Conservation (phyloP, 2,329 filamentous ascomycete species). For the Rhinocladiella similis region DNA sequence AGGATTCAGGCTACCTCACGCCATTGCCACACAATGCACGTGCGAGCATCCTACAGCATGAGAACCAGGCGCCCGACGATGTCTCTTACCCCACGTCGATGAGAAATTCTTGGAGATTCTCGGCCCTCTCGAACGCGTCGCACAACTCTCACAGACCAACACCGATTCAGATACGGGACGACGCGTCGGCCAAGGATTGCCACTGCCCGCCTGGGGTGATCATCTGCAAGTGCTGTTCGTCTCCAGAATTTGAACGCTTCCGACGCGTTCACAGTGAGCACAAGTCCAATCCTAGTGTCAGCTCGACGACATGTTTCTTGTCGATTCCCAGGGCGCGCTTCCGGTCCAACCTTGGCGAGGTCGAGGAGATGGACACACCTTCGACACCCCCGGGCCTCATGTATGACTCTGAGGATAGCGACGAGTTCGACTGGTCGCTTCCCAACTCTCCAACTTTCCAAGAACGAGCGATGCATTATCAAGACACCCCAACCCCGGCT, state of each 20-base stretch:
- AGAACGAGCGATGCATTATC: background rate
- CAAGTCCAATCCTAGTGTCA: constrained; percentile 17
- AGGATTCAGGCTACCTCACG: background rate
- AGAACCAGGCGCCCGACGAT: background rate
- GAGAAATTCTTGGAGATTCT: background rate
- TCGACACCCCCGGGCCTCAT: constrained; percentile 14
- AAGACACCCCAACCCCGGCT: constrained; percentile 13
- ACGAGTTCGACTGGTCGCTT: constrained; percentile 17
- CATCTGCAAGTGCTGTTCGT: constrained; percentile 14
- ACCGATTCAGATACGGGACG: background rate
- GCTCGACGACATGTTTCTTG: constrained; percentile 19
- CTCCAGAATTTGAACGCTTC: constrained; percentile 17
- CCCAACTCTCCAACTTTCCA: constrained; percentile 10
- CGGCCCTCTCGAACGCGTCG: background rate
- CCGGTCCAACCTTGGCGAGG: constrained; percentile 11
- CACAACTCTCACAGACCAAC: background rate
- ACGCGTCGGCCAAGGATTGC: background rate
- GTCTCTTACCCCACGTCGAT: too few relatives aligned
- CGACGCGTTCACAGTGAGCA: constrained; percentile 10
- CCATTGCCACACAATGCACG: background rate
- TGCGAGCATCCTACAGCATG: background rate
- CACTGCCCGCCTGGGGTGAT: constrained; percentile 11
- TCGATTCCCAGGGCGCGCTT: constrained; percentile 16
- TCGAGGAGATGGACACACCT: constrained; percentile 10
- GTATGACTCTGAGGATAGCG: constrained; percentile 18